A percentile compares a stretch with the other conserved stretches of the same genome.
Evolutionary conservation across 2,329 filamentous ascomycete species (phyloP).

Genomic region (Botrytis medusae): DNA sequence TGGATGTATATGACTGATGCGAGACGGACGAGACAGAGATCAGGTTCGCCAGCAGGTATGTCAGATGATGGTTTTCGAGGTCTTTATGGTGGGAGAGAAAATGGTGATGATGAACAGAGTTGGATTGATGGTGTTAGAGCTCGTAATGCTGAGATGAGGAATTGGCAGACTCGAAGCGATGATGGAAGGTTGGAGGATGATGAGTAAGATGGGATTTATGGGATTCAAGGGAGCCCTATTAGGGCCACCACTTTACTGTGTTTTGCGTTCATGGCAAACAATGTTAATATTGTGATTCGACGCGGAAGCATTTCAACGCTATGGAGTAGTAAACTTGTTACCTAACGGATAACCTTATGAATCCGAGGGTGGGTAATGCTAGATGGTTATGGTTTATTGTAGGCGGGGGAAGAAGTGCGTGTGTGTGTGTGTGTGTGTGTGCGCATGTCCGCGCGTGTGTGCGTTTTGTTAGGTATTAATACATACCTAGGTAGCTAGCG

Average conservation of each 20-base stretch:
- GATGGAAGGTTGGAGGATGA: constrained; percentile 35
- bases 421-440: neutral
- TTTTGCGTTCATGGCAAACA: neutral
- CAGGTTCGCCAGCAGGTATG: constrained; percentile 43
- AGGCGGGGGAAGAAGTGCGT: neutral
- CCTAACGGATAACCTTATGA: neutral
- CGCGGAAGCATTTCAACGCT: neutral
- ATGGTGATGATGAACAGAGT: constrained; percentile 45
- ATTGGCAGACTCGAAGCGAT: constrained; percentile 22
- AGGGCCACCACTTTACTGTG: neutral
- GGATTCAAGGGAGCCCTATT: neutral
- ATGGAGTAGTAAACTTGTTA: neutral
- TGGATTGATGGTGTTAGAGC: constrained; percentile 42
- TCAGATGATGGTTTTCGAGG: constrained; percentile 47
- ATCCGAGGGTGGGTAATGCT: neutral
- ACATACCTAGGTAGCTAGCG: neutral
- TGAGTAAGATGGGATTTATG: constrained; percentile 27
- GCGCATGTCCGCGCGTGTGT: neutral
- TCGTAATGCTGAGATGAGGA: constrained; percentile 33
- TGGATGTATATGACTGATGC: constrained; percentile 4
- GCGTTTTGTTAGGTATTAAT: neutral
- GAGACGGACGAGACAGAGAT: constrained; percentile 7
- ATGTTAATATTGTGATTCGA: neutral
- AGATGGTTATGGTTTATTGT: neutral
- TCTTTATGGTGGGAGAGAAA: constrained; percentile 51